A percentile compares a stretch with the other conserved stretches of the same genome.
Conservation (phyloP, 2,329 filamentous ascomycete genomes). For the Aspergillus sp. region DNA sequence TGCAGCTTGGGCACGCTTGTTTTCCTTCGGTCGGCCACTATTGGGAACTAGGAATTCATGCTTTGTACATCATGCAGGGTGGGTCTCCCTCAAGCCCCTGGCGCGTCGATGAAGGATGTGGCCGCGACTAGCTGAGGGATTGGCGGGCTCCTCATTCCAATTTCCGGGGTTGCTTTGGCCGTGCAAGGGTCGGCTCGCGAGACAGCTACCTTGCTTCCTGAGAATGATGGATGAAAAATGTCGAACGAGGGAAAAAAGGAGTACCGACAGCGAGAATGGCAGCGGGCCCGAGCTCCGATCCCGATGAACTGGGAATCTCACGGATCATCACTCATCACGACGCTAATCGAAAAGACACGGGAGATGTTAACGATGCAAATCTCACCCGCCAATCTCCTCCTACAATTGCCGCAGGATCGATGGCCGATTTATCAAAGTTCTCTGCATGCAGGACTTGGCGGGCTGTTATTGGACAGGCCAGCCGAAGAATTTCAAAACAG, state of each 20-base stretch:
- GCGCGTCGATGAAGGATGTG: neutral
- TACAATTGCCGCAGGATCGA: neutral
- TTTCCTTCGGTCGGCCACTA: neutral
- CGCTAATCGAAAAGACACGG: neutral
- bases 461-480: neutral
- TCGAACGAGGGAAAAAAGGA: too few species aligned
- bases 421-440: neutral
- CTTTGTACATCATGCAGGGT: neutral
- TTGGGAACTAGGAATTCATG: neutral
- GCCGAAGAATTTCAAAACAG: neutral
- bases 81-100: neutral
- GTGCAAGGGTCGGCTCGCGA: too few species aligned
- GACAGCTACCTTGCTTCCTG: too few species aligned
- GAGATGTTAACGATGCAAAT: neutral
- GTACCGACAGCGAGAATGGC: too few species aligned
- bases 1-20: neutral
- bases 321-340: neutral
- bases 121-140: too few species aligned
- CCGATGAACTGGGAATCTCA: neutral
- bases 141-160: too few species aligned
- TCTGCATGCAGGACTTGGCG: neutral
- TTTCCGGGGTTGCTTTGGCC: too few species aligned
- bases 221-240: too few species aligned
- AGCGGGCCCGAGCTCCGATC: too few species aligned
- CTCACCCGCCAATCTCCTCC: neutral